Evolutionary conservation across 2,329 filamentous ascomycete species (phyloP).

Genomic region (Macrophomina phaseolina): DNA sequence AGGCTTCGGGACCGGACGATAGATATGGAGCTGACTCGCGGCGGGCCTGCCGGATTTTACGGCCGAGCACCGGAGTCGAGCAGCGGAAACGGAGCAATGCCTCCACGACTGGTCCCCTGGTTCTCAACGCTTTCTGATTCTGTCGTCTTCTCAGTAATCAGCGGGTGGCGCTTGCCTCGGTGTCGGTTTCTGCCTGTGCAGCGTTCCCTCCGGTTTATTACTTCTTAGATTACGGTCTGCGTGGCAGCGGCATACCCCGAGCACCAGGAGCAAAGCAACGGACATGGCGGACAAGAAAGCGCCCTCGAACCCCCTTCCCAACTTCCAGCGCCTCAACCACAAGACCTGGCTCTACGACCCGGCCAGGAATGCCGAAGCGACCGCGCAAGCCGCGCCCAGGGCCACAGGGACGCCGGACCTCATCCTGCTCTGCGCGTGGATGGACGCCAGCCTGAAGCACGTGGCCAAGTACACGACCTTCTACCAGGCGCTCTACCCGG

Average conservation of each 20-base stretch:
- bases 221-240: no score
- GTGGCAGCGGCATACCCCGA: not conserved
- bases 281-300: not conserved
- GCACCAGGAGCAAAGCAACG: not conserved
- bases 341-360: slow-evolving; percentile 43
- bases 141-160: not conserved
- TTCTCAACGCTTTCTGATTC: not conserved
- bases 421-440: slow-evolving; percentile 44
- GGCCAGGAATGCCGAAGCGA: slow-evolving; percentile 24
- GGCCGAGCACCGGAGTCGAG: slow-evolving; percentile 16
- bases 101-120: not conserved
- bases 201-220: not conserved
- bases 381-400: not conserved
- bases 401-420: slow-evolving; percentile 32
- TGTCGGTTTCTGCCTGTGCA: not conserved
- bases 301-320: slow-evolving; percentile 30
- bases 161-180: not conserved
- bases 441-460: slow-evolving; percentile 42
- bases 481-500: slow-evolving; percentile 41
- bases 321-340: slow-evolving; percentile 41
- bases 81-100: not conserved
- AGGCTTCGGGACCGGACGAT: not conserved
- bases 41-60: not conserved
- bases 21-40: not conserved
- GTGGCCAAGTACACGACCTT: slow-evolving; percentile 45